A percentile compares a stretch with the other conserved stretches of the same genome.
These are phyloP conservation scores for Ophiocordyceps sinensis DNA, from an alignment of 2,329 filamentous ascomycete genomes.

Conservation along the genomic window DNA sequence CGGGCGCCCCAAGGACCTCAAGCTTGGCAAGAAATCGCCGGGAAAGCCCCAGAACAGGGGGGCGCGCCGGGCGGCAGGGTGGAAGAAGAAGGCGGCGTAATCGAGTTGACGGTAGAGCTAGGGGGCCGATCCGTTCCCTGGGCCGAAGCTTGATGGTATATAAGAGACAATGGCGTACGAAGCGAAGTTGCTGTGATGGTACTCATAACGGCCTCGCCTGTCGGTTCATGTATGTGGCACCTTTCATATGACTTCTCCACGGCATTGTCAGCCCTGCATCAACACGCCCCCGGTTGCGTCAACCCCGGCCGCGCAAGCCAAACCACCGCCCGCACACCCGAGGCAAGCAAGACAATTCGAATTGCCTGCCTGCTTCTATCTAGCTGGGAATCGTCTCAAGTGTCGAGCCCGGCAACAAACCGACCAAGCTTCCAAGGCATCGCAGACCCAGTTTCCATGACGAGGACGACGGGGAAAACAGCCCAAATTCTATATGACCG, in stretches of 20 bases:
- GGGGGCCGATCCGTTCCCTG: neutral
- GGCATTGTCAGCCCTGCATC: no score
- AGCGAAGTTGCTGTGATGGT: no score
- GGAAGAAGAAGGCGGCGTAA: conserved; percentile 25
- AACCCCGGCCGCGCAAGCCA: no score
- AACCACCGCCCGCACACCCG: no score
- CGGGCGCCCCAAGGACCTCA: conserved; percentile 47
- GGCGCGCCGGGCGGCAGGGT: conserved; percentile 25
- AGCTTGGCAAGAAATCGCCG: conserved; percentile 33
- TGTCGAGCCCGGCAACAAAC: neutral
- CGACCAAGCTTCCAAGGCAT: neutral
- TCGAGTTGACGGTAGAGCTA: neutral
- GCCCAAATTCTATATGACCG: neutral
- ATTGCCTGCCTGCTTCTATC: neutral
- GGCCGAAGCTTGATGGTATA: neutral
- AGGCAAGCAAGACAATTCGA: no score
- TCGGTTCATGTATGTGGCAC: no score
- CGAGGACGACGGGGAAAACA: neutral
- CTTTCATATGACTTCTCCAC: no score
- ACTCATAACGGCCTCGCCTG: no score
- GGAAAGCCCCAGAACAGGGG: conserved; percentile 23
- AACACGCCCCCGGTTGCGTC: no score
- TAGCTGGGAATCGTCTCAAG: neutral
- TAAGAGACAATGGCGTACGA: no score
- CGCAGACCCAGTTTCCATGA: neutral